Base-by-base conservation (phyloP, 768 basidiomycete genomes). In the Suillus cothurnatus region DNA sequence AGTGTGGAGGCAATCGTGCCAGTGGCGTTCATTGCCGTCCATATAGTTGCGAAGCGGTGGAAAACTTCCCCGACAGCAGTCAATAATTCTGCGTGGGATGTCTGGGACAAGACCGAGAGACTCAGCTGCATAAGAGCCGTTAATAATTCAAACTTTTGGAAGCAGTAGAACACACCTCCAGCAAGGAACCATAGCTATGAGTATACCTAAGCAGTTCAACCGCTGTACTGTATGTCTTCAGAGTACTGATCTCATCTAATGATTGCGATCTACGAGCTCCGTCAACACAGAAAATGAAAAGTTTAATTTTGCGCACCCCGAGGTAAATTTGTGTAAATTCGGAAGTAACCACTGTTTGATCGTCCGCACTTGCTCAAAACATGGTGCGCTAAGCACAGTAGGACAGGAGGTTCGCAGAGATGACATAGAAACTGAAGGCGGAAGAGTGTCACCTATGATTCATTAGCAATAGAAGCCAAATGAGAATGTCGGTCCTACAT, bases 331-430 rank as follows among this genome's bases (percentile, higher is more conserved):
- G 68, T 83, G 83, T 49, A 91, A 80, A 31, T 87, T 79, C 4
- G 92, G 93, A n/a, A 92, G 73, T 38, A 94, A 79, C 93, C 93
- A 94, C 57, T 86, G 84, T 62, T 81, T 82, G 62, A 93, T 83
- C 11, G 85, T 85, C 69, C 88, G 81, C 43, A 91, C 85, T 77
- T 93, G 91, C 68, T 93, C 91, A 67, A 86, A 93, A 26, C 90
- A 85, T 28, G 90, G 81, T 3, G 90, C 87, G 5, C 75, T 75
- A 36, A 87, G 71, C 50, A 89, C 71, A 5, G 76, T 78, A 11
- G 70, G 74, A 72, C 88, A 91, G 32, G 74, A 78, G 19, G 72
- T 68, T 15, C 81, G 73, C 21, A 88, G 68, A n/a, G 71, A 71
- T 6, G 77, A 70, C 15, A 80, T 76, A n/a, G 84, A 82, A 8